These are phyloP conservation scores for Sugiyamaella grinbergsii DNA, from an alignment of 1,139 yeast genomes.

Conservation along the genomic window DNA sequence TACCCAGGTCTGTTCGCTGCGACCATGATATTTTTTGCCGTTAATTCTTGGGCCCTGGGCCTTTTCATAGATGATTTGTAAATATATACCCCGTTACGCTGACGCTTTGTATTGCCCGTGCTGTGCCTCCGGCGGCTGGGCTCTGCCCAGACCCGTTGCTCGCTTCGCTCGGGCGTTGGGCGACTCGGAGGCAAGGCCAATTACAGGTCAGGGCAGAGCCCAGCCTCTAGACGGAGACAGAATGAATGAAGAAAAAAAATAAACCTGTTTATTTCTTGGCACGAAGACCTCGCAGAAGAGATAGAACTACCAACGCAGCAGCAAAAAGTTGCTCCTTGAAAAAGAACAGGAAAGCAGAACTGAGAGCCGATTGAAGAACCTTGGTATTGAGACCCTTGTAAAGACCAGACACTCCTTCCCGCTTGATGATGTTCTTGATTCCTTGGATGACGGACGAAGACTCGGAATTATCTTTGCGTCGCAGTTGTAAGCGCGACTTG, in stretches of 20 bases:
- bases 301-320: constrained; percentile 38
- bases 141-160: not conserved
- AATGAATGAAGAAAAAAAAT: not conserved
- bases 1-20: constrained; percentile 62
- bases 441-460: constrained; percentile 39
- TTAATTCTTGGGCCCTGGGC: constrained; percentile 66
- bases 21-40: constrained; percentile 64
- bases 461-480: constrained; percentile 45
- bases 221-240: constrained; percentile 9
- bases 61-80: constrained; percentile 27
- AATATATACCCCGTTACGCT: not conserved
- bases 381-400: constrained; percentile 82
- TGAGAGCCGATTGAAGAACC: constrained; percentile 76
- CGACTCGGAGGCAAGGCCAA: too few relatives aligned
- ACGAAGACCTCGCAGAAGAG: constrained; percentile 33
- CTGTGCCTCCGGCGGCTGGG: not conserved
- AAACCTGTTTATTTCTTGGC: constrained; percentile 14
- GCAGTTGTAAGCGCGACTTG: constrained; percentile 83
- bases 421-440: constrained; percentile 53
- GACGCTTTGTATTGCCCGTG: not conserved
- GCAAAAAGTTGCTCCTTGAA: constrained; percentile 78
- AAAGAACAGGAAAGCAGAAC: constrained; percentile 88
- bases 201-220: constrained; percentile 11
- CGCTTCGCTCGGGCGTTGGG: constrained; percentile 4
- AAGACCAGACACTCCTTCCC: constrained; percentile 75